Percentiles rank a stretch among this genome's conserved stretches.
phyloP scores from a whole-genome alignment of 2,329 filamentous ascomycete genomes.

The Penicillium sp. region DNA sequence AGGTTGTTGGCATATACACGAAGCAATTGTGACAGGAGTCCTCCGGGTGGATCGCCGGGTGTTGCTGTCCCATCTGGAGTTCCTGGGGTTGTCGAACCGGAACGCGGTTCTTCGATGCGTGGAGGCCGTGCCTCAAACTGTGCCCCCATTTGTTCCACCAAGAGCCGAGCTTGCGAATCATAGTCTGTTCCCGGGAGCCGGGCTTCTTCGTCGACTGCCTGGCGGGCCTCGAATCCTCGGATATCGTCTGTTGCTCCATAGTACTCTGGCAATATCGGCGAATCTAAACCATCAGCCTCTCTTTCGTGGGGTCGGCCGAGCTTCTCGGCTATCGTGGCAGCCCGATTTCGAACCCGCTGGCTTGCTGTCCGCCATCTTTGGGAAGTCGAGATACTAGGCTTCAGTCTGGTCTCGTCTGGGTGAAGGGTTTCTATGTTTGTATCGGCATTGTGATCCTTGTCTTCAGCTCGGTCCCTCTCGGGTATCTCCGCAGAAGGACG shows the following conservation, averaged over 20 bases:
- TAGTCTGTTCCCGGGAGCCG: constrained; percentile 11
- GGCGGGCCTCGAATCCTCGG: constrained; percentile 19
- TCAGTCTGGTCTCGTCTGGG: constrained; percentile 10
- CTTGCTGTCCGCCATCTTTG: constrained; percentile 24
- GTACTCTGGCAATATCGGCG: constrained; percentile 20
- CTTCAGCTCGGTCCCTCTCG: not conserved
- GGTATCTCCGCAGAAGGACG: constrained; percentile 6
- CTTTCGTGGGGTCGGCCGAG: constrained; percentile 26
- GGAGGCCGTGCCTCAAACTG: not conserved
- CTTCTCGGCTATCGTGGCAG: constrained; percentile 22
- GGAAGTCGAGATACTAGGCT: constrained; percentile 7
- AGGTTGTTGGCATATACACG: constrained; percentile 62
- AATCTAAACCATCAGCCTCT: constrained; percentile 24
- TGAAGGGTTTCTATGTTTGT: constrained; percentile 1
- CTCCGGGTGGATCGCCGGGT: constrained; percentile 34
- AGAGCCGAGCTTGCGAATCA: constrained; percentile 23
- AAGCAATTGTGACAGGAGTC: constrained; percentile 68
- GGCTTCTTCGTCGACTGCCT: constrained; percentile 22
- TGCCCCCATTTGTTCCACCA: constrained; percentile 22
- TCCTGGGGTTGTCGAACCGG: constrained; percentile 18
- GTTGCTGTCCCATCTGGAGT: constrained; percentile 19
- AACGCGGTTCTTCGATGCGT: constrained; percentile 13
- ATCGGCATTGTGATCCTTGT: not conserved
- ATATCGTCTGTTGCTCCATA: constrained; percentile 28
- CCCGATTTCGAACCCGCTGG: constrained; percentile 19